Evolutionary conservation across 2,329 filamentous ascomycete species (phyloP), one percentile per base, ranked within the genome.

Genomic region (Clonostachys solani): DNA sequence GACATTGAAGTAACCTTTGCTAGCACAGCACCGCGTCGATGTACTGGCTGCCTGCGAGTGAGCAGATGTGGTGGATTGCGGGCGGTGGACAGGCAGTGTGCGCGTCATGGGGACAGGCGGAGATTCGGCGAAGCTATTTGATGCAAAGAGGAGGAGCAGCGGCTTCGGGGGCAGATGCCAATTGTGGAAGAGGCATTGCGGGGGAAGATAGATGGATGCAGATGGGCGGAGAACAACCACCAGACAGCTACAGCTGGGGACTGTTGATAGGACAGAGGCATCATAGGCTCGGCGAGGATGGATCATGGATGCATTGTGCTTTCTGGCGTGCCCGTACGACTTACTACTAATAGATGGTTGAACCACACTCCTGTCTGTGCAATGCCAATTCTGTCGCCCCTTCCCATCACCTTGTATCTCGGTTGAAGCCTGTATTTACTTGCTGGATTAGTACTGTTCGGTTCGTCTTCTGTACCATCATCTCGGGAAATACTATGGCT

Each of bases 41-140:
- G 23, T 29, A 29, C 23, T 29, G 23, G 4, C 23, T 29, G 23
- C 23, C 23, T 29, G 23, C 23, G 23, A 35, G 9, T 33, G 43
- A n/a, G 10, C 33, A 19, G 42, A 7, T 13, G 42, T 6, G 15
- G 42, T 19, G 42, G 15, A 23, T 16, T 19, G 12, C 3, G 18
- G 29, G 6, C 12, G n/a, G n/a, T 13, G 40, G 15, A 3, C 3
- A 15, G 40, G 33, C 12, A 34, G 33, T 45, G 43, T 45, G 43
- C 43, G 43, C 43, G 43, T 45, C 43, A 45, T 45, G 16, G 33
- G 33, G 43, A 45, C 35, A 38, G 16, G 33, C 35, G 43, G 43
- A 36, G 43, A 45, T 18, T 45, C 23, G 40, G 40, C 40, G 40
- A 40, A 18, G 18, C 10, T 16, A 40, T 13, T 16, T 19, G 5